Evolutionary conservation across 257 asterid species (phyloP).

Genomic region (Gentiana dahurica): DNA sequence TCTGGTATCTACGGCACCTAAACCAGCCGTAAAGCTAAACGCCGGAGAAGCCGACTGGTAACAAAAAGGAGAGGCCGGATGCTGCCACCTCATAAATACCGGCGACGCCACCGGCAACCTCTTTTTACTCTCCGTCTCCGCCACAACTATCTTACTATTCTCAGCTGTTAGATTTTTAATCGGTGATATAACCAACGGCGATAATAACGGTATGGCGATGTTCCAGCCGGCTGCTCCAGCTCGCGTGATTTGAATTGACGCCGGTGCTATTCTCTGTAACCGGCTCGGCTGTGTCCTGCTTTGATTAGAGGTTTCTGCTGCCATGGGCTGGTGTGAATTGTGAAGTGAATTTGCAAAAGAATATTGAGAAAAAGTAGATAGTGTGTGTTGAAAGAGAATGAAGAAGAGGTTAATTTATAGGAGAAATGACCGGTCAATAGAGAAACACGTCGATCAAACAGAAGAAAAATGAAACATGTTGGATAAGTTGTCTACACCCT

Average conservation of each 20-base stretch:
- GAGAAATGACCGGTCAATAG: too few species aligned
- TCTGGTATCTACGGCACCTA: conserved; percentile 33
- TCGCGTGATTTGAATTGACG: conserved; percentile 39
- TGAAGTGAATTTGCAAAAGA: too few species aligned
- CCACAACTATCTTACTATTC: conserved; percentile 12
- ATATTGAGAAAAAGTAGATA: too few species aligned
- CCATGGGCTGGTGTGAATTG: too few species aligned
- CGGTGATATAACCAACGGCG: conserved; percentile 61
- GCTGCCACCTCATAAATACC: conserved; percentile 22
- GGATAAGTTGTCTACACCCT: too few species aligned
- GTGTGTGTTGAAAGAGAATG: too few species aligned
- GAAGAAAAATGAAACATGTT: too few species aligned
- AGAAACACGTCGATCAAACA: too few species aligned
- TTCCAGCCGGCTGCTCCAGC: conserved; percentile 39
- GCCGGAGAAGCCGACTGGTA: conserved; percentile 25
- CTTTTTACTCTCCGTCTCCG: conserved; percentile 4
- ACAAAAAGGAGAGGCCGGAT: conserved; percentile 21
- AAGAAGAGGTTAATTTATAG: too few species aligned
- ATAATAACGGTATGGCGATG: conserved; percentile 53
- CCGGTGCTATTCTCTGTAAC: conserved; percentile 50
- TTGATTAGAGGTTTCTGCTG: neutral
- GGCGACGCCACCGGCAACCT: conserved; percentile 12
- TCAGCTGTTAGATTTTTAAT: conserved; percentile 25
- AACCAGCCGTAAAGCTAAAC: conserved; percentile 29
- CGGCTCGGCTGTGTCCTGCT: conserved; percentile 37